Evolutionary conservation across 768 basidiomycete genomes (phyloP).

Genomic region (Pulveroboletus sp.): DNA sequence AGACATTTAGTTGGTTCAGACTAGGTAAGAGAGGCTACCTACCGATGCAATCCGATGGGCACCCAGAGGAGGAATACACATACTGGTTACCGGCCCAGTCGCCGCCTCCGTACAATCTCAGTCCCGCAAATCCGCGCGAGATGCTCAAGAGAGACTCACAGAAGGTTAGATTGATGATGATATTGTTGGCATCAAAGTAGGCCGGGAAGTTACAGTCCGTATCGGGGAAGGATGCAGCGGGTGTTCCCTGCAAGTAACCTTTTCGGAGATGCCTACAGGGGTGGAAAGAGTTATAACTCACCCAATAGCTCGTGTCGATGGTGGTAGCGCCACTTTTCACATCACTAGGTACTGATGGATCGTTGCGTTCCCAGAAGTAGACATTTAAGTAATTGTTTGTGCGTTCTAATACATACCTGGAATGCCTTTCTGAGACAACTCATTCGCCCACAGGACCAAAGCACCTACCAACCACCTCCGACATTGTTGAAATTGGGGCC

Average conservation of each 20-base stretch:
- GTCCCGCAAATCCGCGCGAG: not conserved
- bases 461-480: conserved; percentile 38
- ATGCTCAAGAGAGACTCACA: conserved; percentile 17
- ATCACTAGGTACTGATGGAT: conserved; percentile 31
- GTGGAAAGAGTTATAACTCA: not conserved
- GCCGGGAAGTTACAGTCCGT: conserved; percentile 38
- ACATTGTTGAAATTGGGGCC: conserved; percentile 29
- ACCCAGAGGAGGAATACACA: conserved; percentile 28
- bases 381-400: conserved; percentile 32
- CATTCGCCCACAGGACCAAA: not conserved
- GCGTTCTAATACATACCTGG: conserved; percentile 38
- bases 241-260: conserved; percentile 23
- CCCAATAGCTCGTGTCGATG: conserved; percentile 26
- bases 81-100: conserved; percentile 26
- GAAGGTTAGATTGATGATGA: conserved; percentile 33
- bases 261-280: not conserved
- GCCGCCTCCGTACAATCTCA: conserved; percentile 19
- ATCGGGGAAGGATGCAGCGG: conserved; percentile 34
- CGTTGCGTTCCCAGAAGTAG: conserved; percentile 39
- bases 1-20: not conserved
- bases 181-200: conserved; percentile 31
- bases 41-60: conserved; percentile 30
- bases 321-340: conserved; percentile 18
- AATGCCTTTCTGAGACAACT: not conserved
- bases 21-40: not conserved